A percentile compares a stretch with the other conserved stretches of the same genome.
Conservation (phyloP, 2,329 filamentous ascomycete genomes). For the Knoxdaviesia proteae region DNA sequence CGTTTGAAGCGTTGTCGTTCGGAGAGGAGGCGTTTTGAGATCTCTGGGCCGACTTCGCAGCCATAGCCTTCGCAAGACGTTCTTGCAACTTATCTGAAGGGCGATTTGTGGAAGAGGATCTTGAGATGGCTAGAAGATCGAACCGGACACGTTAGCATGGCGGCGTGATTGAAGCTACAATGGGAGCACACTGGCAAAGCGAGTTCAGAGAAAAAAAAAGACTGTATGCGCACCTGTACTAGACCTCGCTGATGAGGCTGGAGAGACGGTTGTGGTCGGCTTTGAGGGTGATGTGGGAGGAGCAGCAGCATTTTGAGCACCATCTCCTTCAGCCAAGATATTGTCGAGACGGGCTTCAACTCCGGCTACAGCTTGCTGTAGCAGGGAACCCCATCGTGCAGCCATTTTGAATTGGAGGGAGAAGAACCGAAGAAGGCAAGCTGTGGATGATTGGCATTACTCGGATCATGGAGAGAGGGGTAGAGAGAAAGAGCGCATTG, state of each 20-base stretch:
- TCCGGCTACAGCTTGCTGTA: slow-evolving; percentile 79
- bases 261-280: neutral
- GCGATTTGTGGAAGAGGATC: slow-evolving; percentile 40
- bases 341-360: slow-evolving; percentile 85
- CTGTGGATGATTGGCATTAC: too few species aligned
- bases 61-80: slow-evolving; percentile 70
- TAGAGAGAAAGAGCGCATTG: too few species aligned
- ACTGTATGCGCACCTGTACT: neutral
- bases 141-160: slow-evolving; percentile 9
- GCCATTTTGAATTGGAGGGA: too few species aligned
- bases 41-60: slow-evolving; percentile 28
- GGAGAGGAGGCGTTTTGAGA: slow-evolving; percentile 1
- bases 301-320: slow-evolving; percentile 7
- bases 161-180: neutral
- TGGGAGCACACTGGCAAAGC: neutral
- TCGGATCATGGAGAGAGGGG: too few species aligned
- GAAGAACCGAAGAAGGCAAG: too few species aligned
- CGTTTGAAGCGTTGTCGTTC: neutral
- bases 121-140: slow-evolving; percentile 19
- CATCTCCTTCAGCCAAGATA: slow-evolving; percentile 66
- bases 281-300: neutral
- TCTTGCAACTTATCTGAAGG: slow-evolving; percentile 75
- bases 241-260: neutral
- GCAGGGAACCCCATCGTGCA: slow-evolving; percentile 48
- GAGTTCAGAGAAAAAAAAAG: neutral